Evolutionary conservation across 1,284 basidiomycete genomes (phyloP).

Genomic region (Ganoderma lingzhi): DNA sequence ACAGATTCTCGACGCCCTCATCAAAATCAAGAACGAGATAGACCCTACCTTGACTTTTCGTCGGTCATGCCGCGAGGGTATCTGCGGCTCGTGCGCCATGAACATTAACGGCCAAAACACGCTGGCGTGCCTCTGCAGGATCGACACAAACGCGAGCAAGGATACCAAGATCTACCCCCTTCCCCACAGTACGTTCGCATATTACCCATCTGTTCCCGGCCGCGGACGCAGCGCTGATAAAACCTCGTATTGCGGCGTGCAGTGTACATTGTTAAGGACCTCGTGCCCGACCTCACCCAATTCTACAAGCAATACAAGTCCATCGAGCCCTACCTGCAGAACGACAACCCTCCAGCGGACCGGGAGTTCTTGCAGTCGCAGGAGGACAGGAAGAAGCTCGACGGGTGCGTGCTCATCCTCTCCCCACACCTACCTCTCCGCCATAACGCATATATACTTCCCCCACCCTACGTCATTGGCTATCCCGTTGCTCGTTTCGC

Average conservation of each 20-base stretch:
- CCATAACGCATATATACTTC: conserved; percentile 18
- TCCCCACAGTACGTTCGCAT: conserved; percentile 85
- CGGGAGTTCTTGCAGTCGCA: conserved; percentile 89
- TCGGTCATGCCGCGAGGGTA: conserved; percentile 96
- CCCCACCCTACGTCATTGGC: conserved; percentile 19
- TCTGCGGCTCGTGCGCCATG: conserved; percentile 99
- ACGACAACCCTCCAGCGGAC: conserved; percentile 87
- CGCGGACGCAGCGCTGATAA: background rate
- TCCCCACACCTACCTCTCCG: background rate
- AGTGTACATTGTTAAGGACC: conserved; percentile 99
- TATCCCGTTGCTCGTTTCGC: background rate
- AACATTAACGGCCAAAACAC: conserved; percentile 99
- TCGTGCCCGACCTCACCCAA: conserved; percentile 89
- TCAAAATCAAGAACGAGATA: conserved; percentile 99
- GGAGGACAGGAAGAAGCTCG: conserved; percentile 95
- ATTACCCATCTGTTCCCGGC: too few relatives aligned
- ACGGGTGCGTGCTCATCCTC: conserved; percentile 60
- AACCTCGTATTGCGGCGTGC: conserved; percentile 12
- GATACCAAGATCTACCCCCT: conserved; percentile 96
- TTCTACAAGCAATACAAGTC: conserved; percentile 99
- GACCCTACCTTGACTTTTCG: conserved; percentile 98
- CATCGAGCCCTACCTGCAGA: conserved; percentile 95
- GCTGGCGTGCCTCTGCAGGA: conserved; percentile 96
- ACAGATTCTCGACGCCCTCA: conserved; percentile 91
- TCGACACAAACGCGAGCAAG: conserved; percentile 79